Evolutionary conservation across 2,329 filamentous ascomycete genomes (phyloP), one percentile per base, ranked within the genome.

Genomic region (Cladophialophora exuberans): DNA sequence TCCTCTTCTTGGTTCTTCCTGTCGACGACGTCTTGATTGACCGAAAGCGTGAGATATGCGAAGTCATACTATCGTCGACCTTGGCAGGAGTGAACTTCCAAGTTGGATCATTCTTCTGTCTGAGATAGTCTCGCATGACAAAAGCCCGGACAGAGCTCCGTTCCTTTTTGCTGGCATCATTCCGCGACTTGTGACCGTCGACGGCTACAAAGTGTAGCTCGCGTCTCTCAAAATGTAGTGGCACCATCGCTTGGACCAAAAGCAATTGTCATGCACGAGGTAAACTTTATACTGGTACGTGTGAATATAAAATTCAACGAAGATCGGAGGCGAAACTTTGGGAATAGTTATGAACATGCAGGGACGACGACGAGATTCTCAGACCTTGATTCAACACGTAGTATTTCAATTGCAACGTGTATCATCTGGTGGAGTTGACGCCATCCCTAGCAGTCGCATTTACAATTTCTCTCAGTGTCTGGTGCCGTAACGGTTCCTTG

Each of bases 141-240:
- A 58, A 54, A 6, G 52, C 31, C 3, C 56, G 56, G 35, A 58
- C 26, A 7, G 52, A 51, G 30, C 41, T 51, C 10, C 52, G 56
- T 20, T 46, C 38, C 10, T 58, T 47, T 23, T 47, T 33, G 42
- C 52, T 46, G 9, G 42, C 18, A 28, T 7, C 44, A 5, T 30
- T n/a, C n/a, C 28, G 31, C n/a, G 56, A 43, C 13, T 42, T 55
- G 17, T 18, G 26, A n/a, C 33, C 38, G 11, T 31, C 47, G 13
- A 58, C 36, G 5, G 51, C 42, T 25, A 58, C 56, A 31, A 58
- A 58, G 26, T 46, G 56, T 30, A 57, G 54, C 28, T 56, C 42
- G 7, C 54, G 54, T n/a, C 18, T 22, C 18, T n/a, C n/a, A n/a
- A n/a, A n/a, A n/a, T n/a, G n/a, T n/a, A n/a, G n/a, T n/a, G n/a